Evolutionary conservation across 106 monocot genomes (phyloP).

Genomic region (Triglochin maritima): DNA sequence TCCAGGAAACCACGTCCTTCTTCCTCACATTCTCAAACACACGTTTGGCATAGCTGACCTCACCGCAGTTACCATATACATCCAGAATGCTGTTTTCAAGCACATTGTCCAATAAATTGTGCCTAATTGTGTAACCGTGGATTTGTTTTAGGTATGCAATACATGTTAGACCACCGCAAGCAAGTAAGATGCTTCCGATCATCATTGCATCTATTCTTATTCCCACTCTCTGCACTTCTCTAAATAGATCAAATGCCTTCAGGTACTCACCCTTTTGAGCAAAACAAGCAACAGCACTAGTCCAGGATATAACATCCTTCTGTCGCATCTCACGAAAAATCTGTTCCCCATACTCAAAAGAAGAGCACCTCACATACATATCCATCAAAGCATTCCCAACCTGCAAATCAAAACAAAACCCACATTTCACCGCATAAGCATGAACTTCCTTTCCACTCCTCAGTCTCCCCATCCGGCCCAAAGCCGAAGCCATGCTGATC

Average conservation of each 20-base stretch:
- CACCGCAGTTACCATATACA: constrained; percentile 49
- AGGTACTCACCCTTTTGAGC: constrained; percentile 28
- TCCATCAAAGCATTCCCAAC: constrained; percentile 69
- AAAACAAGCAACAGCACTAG: constrained; percentile 37
- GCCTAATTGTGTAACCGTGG: constrained; percentile 44
- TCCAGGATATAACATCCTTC: constrained; percentile 63
- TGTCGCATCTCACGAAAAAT: constrained; percentile 36
- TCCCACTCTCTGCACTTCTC: constrained; percentile 27
- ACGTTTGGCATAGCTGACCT: constrained; percentile 24
- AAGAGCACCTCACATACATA: constrained; percentile 56
- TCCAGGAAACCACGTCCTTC: constrained; percentile 65
- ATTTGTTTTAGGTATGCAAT: constrained; percentile 35
- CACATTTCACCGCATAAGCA: constrained; percentile 69
- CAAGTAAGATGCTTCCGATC: constrained; percentile 43
- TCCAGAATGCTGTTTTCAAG: constrained; percentile 55
- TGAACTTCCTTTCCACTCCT: constrained; percentile 53
- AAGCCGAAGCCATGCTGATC: constrained; percentile 42
- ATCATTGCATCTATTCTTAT: constrained; percentile 45
- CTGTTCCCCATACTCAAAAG: constrained; percentile 22
- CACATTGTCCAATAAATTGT: constrained; percentile 33
- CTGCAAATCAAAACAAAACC: constrained; percentile 46
- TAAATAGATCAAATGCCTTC: constrained; percentile 41
- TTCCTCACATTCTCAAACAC: constrained; percentile 29
- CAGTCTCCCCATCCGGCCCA: constrained; percentile 39
- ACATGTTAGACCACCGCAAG: constrained; percentile 33